Evolutionary conservation across 176 grass and related monocot species (phyloP), one percentile per base, ranked within the genome.

Genomic region (Hyparrhenia diplandra): DNA sequence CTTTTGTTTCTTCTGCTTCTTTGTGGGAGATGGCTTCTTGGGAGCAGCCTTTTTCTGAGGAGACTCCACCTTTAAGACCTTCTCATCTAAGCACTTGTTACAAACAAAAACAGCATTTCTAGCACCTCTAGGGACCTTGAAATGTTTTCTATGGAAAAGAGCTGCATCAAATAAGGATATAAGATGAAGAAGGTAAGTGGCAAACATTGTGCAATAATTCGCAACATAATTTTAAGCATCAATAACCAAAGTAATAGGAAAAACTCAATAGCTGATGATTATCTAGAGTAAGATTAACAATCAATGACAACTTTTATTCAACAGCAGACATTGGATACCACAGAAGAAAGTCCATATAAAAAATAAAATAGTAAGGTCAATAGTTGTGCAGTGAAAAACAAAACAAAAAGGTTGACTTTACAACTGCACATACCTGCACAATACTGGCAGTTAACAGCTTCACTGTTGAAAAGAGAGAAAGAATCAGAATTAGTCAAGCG

Each of bases 141-240:
- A 95, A 93, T 99, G 96, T 70, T 87, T 99, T 78, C 71, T 87
- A 84, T 99, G 96, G 84, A 99, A 99, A 88, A 84, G 83, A n/a
- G 88, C 96, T 99, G 93, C 85, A 64, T 36, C 82, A 6, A 76
- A 62, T 28, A 27, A 62, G 54, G 24, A 58, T 4, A 73, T 43
- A 80, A 77, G n/a, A 86, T 73, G 87, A 60, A 80, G 63, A 84
- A 91, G 60, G 21, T 80, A 75, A 82, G 36, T 67, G 52, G 7
- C 46, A 79, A 85, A 71, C 13, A 58, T 2, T 55, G 20, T 25
- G 20, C 36, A 71, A 54, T 8, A 43, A 17, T n/a, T 66, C 55
- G 6, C 23, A 66, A 51, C 64, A 70, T 70, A 83, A 75, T 23
- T 64, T 29, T 76, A 86, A 64, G 52, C 54, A 85, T 81, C 51